Percentiles rank a stretch among this genome's conserved stretches.
Evolutionary conservation across 2,329 filamentous ascomycete species (phyloP).

Genomic region (Hymenoscyphus occultus): DNA sequence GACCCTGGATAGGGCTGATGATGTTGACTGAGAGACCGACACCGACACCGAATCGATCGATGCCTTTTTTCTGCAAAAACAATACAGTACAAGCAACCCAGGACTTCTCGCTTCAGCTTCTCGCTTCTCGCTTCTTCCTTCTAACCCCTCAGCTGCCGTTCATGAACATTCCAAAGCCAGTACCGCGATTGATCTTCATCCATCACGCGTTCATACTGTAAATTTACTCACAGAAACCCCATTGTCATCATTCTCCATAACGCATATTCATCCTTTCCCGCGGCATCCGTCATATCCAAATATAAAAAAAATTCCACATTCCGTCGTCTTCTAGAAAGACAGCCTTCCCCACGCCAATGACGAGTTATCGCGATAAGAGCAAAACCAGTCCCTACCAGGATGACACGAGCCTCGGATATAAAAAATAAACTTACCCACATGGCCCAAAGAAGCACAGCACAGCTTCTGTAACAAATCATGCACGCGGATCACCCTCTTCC

Average conservation of each 20-base stretch:
- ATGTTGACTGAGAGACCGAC: not conserved
- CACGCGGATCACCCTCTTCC: conserved; percentile 8
- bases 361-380: not conserved
- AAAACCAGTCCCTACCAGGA: not conserved
- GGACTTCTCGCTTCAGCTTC: too few species aligned
- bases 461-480: conserved; percentile 8
- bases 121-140: too few species aligned
- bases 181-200: too few species aligned
- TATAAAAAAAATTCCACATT: not conserved
- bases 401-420: not conserved
- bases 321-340: not conserved
- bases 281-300: not conserved
- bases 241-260: too few species aligned
- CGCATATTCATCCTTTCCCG: not conserved
- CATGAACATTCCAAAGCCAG: too few species aligned
- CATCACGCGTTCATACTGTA: too few species aligned
- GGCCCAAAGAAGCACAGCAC: not conserved
- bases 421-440: too few species aligned
- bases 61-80: not conserved
- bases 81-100: not conserved
- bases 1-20: too few species aligned
- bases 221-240: too few species aligned
- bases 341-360: conserved; percentile 2
- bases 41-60: not conserved
- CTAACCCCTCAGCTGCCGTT: too few species aligned